These are phyloP conservation scores for Nicotiana paniculata DNA, from an alignment of 257 asterid genomes.

Conservation along the genomic window DNA sequence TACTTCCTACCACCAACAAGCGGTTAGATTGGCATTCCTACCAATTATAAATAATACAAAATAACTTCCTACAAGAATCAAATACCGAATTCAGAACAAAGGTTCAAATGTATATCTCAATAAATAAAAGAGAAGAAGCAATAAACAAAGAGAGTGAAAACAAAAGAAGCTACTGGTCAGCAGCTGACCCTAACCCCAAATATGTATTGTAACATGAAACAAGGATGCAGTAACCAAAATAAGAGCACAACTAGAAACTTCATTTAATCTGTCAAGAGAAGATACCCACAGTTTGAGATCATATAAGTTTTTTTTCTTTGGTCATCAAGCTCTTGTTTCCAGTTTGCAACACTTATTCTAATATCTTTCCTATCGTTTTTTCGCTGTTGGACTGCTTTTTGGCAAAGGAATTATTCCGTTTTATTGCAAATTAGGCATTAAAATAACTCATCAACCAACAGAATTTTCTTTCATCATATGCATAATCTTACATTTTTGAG, in stretches of 20 bases:
- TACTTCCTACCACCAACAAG: slow-evolving; percentile 56
- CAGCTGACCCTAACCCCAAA: neutral
- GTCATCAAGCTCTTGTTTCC: neutral
- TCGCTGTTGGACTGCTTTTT: neutral
- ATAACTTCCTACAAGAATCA: neutral
- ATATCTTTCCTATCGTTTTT: neutral
- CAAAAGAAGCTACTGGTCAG: neutral
- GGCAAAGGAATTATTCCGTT: neutral
- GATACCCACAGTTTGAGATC: slow-evolving; percentile 1
- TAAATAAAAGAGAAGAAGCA: neutral
- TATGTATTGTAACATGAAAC: neutral
- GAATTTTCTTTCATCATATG: neutral
- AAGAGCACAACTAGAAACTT: neutral
- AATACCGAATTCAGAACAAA: neutral
- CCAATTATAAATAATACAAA: neutral
- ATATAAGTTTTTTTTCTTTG: neutral
- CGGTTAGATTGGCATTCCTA: slow-evolving; percentile 16
- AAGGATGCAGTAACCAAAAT: neutral
- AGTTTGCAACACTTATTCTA: neutral
- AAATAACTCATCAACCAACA: neutral
- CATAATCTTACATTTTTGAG: neutral
- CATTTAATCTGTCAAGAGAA: neutral
- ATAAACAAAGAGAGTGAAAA: neutral
- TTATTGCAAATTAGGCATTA: neutral
- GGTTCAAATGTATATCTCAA: slow-evolving; percentile 2